Percentiles rank a stretch among this genome's conserved stretches.
Conservation (phyloP, 345 rosid genomes). For the Mangifera indica region DNA sequence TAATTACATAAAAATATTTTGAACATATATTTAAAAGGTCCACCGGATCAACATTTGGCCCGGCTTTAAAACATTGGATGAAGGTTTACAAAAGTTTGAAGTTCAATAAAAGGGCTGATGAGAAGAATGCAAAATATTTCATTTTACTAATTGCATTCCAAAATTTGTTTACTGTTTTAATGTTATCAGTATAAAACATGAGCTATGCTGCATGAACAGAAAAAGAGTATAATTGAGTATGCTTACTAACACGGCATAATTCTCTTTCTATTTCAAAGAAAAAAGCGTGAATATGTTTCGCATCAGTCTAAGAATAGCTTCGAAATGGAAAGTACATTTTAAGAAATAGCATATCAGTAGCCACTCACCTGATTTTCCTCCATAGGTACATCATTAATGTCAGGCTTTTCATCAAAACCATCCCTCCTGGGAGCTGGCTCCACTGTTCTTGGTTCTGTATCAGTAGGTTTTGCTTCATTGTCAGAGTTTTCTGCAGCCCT, state of each 20-base stretch:
- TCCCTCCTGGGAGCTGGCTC: conserved; percentile 27
- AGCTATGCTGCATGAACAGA: not conserved
- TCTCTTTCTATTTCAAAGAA: conserved; percentile 9
- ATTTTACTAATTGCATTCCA: not conserved
- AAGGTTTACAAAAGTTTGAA: not conserved
- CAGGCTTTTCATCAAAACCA: conserved; percentile 64
- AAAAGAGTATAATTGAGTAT: not conserved
- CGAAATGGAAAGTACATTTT: not conserved
- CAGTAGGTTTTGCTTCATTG: conserved; percentile 52
- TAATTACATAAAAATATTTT: no score
- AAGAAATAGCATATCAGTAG: not conserved
- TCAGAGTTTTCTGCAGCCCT: conserved; percentile 48
- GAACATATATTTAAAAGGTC: no score
- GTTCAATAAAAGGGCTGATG: not conserved
- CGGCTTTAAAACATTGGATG: no score
- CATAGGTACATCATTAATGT: conserved; percentile 69
- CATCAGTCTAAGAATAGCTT: not conserved
- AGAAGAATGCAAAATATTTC: not conserved
- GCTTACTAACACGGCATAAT: not conserved
- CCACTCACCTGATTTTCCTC: conserved; percentile 66
- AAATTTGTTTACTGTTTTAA: not conserved
- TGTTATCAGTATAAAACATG: no score
- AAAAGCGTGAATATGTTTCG: conserved; percentile 1
- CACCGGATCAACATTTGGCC: no score
- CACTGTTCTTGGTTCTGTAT: conserved; percentile 26